phyloP scores from a whole-genome alignment of 2,329 filamentous ascomycete genomes.

The Aspergillus tubingensis region DNA sequence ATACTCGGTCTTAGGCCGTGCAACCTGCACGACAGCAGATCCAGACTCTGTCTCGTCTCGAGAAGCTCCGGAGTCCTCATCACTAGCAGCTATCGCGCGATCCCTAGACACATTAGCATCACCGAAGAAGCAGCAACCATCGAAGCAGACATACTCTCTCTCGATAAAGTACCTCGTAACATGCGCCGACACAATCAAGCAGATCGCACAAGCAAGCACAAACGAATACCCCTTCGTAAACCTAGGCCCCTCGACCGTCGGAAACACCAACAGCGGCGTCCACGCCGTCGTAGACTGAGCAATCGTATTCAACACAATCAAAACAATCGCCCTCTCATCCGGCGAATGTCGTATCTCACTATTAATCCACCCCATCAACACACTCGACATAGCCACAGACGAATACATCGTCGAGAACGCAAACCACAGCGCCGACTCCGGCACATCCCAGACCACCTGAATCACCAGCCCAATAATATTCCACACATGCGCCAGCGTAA shows the following conservation, averaged over 20 bases:
- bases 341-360: conserved; percentile 44
- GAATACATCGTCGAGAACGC: conserved; percentile 55
- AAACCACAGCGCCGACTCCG: conserved; percentile 57
- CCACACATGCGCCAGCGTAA: conserved; percentile 54
- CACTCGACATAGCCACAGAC: conserved; percentile 55
- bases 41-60: too few relatives aligned
- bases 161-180: conserved; percentile 21
- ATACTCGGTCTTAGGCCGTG: too few relatives aligned
- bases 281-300: conserved; percentile 59
- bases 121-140: not conserved
- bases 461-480: conserved; percentile 59
- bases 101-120: not conserved
- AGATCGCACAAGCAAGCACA: conserved; percentile 41
- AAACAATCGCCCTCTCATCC: conserved; percentile 51
- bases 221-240: conserved; percentile 50
- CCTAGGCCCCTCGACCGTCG: conserved; percentile 47
- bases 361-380: conserved; percentile 61
- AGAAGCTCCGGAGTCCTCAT: too few relatives aligned
- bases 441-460: conserved; percentile 58
- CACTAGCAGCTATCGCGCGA: too few relatives aligned
- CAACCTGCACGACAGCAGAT: too few relatives aligned
- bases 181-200: conserved; percentile 36
- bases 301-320: conserved; percentile 57
- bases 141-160: conserved; percentile 18
- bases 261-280: conserved; percentile 57